Evolutionary conservation across 495 filamentous ascomycete genomes (phyloP).

Genomic region (Daldinia vernicosa): DNA sequence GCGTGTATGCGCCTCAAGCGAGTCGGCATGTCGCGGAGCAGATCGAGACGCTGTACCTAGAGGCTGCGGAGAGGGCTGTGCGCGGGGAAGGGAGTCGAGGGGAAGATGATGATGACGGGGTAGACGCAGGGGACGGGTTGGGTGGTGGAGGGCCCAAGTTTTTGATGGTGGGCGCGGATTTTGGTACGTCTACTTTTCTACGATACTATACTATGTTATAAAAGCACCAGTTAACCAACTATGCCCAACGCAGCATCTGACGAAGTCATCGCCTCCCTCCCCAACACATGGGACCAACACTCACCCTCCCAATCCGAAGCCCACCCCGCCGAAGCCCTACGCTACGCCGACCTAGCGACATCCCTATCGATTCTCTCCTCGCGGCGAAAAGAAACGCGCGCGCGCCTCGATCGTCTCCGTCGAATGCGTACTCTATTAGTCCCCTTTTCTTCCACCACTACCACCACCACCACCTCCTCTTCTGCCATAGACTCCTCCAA

Average conservation of each 20-base stretch:
- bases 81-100: slow-evolving; percentile 46
- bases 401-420: slow-evolving; percentile 65
- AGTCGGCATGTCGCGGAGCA: slow-evolving; percentile 84
- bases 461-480: background rate
- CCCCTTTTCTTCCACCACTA: slow-evolving; percentile 55
- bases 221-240: background rate
- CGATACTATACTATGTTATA: background rate
- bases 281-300: slow-evolving; percentile 50
- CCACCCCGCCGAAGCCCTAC: slow-evolving; percentile 49
- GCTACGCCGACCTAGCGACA: slow-evolving; percentile 64
- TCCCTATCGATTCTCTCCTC: slow-evolving; percentile 62
- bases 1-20: slow-evolving; percentile 77
- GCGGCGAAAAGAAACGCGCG: slow-evolving; percentile 61
- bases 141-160: slow-evolving; percentile 49
- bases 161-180: slow-evolving; percentile 46
- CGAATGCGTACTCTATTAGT: slow-evolving; percentile 66
- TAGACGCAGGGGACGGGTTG: slow-evolving; percentile 44
- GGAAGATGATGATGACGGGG: slow-evolving; percentile 54
- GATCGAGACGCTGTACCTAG: slow-evolving; percentile 77
- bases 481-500: background rate
- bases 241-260: slow-evolving; percentile 48
- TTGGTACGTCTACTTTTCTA: slow-evolving; percentile 44
- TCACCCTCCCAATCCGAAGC: slow-evolving; percentile 43
- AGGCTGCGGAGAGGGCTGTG: slow-evolving; percentile 53
- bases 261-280: slow-evolving; percentile 54